Conservation (phyloP, 1,284 basidiomycete species). For the Cryptococcus wingfieldii region DNA sequence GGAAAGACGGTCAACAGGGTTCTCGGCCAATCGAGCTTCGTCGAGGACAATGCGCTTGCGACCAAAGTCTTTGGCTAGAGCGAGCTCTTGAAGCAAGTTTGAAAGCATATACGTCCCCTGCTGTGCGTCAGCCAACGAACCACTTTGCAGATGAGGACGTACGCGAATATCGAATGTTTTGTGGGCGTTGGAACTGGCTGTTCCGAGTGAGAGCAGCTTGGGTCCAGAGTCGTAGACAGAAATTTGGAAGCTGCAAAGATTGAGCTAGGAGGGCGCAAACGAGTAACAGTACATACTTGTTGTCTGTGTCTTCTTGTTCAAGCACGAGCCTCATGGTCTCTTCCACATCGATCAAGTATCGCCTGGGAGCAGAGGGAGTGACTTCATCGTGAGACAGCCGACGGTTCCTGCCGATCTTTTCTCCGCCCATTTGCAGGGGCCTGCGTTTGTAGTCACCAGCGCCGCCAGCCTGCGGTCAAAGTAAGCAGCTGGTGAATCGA, state of each 20-base stretch:
- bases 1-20: conserved; percentile 92
- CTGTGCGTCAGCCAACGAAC: conserved; percentile 8
- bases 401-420: conserved; percentile 64
- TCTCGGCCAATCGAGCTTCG: conserved; percentile 91
- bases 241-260: conserved; percentile 60
- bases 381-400: conserved; percentile 69
- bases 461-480: conserved; percentile 55
- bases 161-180: conserved; percentile 93
- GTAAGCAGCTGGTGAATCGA: background rate
- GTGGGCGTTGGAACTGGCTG: conserved; percentile 95
- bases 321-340: conserved; percentile 94
- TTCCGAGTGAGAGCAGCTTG: conserved; percentile 92
- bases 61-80: conserved; percentile 91
- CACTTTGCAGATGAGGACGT: conserved; percentile 39
- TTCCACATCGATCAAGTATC: conserved; percentile 97
- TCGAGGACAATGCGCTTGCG: conserved; percentile 96
- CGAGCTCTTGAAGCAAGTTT: conserved; percentile 96
- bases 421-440: conserved; percentile 66
- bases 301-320: conserved; percentile 97
- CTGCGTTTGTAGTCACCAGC: conserved; percentile 58
- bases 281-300: conserved; percentile 55
- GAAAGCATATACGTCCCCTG: conserved; percentile 98
- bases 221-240: conserved; percentile 95
- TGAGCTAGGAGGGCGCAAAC: background rate
- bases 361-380: conserved; percentile 54